Conservation (phyloP, 1,284 basidiomycete genomes). For the Volvariella volvacea region DNA sequence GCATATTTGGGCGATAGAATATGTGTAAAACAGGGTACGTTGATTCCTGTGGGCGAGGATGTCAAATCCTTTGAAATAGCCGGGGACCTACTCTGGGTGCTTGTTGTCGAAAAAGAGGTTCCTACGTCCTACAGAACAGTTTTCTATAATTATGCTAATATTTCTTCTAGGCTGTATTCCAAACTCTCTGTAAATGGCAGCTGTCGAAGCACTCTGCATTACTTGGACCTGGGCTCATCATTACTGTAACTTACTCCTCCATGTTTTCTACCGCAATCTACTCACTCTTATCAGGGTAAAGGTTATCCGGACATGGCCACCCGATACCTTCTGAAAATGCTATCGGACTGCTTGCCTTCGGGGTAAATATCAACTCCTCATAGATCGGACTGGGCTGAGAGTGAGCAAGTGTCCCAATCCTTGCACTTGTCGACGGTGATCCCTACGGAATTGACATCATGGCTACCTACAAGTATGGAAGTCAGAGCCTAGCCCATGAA, state of each 20-base stretch:
- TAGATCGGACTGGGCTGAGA: conserved; percentile 19
- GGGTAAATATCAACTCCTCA: conserved; percentile 1
- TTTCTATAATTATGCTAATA: neutral
- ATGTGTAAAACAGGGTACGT: conserved; percentile 41
- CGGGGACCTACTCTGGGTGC: conserved; percentile 61
- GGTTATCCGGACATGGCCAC: conserved; percentile 92
- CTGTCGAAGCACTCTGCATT: conserved; percentile 42
- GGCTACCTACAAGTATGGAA: conserved; percentile 77
- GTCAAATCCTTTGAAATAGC: conserved; percentile 53
- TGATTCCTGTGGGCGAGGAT: conserved; percentile 73
- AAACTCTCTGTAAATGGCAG: conserved; percentile 60
- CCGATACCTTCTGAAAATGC: conserved; percentile 67
- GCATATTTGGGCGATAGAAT: neutral
- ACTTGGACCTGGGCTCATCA: conserved; percentile 57
- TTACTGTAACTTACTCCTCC: conserved; percentile 47
- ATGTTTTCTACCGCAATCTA: neutral
- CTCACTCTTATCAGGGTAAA: conserved; percentile 62
- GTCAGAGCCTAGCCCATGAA: conserved; percentile 57
- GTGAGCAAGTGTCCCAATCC: conserved; percentile 64
- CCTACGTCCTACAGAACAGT: conserved; percentile 10
- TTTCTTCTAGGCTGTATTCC: conserved; percentile 72
- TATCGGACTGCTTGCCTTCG: conserved; percentile 59
- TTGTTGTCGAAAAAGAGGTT: conserved; percentile 91
- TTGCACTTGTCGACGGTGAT: conserved; percentile 84
- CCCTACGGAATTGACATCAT: conserved; percentile 87